Base-by-base conservation (phyloP, 2,329 filamentous ascomycete genomes). In the Penicillium sp. region DNA sequence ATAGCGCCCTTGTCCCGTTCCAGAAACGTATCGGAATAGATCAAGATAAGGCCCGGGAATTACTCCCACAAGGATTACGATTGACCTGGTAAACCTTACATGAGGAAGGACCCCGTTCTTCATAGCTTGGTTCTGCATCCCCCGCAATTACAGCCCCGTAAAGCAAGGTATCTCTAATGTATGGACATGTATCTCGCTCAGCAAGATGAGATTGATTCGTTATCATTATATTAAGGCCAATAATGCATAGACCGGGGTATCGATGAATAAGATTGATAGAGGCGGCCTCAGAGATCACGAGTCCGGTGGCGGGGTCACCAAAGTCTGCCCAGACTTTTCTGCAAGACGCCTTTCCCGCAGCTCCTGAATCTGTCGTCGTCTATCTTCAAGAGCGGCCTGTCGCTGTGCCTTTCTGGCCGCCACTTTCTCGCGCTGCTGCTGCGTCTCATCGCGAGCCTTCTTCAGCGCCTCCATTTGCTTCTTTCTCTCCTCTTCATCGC, bases 401-500 rank as follows among this genome's bases (percentile, higher is more conserved):
- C 52, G 52, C 30, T 55, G 25, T 25, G 43, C 57, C 22, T 37
- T 52, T 16, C 52, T 48, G 6, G 42, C 35, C 45, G 28, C 26
- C 35, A 55, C 8, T 42, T 43, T 55, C 11, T 63, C 37, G 13
- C 57, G 57, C 42, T 54, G 40, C 38, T 26, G 46, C 19, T 57
- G 19, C 2, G 91, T 95, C 71, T 87, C 85, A 63, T 81, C 78
- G 60, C 91, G 82, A 74, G 92, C 88, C 68, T 83, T 81, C 65
- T 87, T 84, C 58, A 97, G 79, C 48, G 83, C 84, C 66, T 85
- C 83, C 91, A 98, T 97, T 82, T 98, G 91, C 70, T 78, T 77
- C 72, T 88, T 82, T 52, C 85, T 78, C 65, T 82, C 81, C 66
- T 85, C 87, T 71, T 89, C 88, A 75, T 96, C 90, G 66, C 85